Percentiles rank a stretch among this genome's conserved stretches.
These are phyloP conservation scores for Planoprotostelium fungivorum DNA, from an alignment of 78 protist genomes.

Conservation along the genomic window DNA sequence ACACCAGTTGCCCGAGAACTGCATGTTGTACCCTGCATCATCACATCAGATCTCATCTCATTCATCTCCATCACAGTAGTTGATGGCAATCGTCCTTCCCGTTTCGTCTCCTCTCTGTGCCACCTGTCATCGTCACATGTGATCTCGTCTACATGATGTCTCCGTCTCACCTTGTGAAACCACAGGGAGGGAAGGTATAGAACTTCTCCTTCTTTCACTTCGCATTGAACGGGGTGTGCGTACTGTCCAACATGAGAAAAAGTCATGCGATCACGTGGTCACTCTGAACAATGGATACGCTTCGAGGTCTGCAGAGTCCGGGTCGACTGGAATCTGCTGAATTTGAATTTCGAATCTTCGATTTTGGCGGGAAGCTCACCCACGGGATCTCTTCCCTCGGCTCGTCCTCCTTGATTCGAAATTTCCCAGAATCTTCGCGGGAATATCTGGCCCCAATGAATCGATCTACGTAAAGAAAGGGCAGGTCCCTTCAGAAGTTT, in stretches of 20 bases:
- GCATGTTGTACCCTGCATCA: neutral
- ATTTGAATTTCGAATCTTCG: neutral
- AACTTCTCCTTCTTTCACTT: conserved; percentile 51
- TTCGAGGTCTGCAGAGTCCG: conserved; percentile 10
- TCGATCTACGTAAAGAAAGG: conserved; percentile 34
- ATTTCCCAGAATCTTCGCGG: neutral
- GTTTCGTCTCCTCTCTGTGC: neutral
- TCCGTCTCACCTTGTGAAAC: conserved; percentile 41
- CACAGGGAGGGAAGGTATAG: conserved; percentile 51
- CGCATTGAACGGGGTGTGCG: conserved; percentile 27
- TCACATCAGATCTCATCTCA: neutral
- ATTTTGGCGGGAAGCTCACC: neutral
- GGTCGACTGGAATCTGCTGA: conserved; percentile 49
- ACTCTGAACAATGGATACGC: conserved; percentile 1
- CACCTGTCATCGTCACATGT: neutral
- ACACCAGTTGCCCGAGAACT: neutral
- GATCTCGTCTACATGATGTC: neutral
- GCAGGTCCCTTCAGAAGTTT: conserved; percentile 13
- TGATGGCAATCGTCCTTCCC: conserved; percentile 50
- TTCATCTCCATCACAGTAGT: conserved; percentile 18
- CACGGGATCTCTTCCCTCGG: conserved; percentile 14
- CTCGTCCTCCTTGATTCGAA: conserved; percentile 9
- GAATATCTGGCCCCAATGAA: conserved; percentile 35
- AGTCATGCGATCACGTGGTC: conserved; percentile 13
- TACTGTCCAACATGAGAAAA: neutral